Base-by-base conservation (phyloP, 495 filamentous ascomycete species). In the Penicillium maclennaniae region DNA sequence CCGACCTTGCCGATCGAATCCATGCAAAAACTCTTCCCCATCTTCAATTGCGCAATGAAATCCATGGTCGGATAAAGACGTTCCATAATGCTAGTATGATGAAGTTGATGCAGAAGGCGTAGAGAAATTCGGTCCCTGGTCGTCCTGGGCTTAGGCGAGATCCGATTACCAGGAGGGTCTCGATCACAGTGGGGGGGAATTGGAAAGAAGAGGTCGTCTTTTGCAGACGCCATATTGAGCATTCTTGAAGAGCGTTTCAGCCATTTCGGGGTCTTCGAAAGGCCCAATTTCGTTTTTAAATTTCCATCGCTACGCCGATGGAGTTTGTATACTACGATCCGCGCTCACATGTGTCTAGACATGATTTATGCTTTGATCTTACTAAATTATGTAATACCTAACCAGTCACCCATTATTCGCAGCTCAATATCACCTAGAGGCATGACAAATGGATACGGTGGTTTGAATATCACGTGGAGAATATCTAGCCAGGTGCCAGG, bases 21-120 rank as follows among this genome's bases (percentile, higher is more conserved):
- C 92, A 70, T 95, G 91, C 34, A 96, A 71, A 85, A 95, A 61
- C 86, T 90, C 76, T 96, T 96, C 6, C 91, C 91, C 71, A 89
- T 83, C 26, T 87, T 74, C 45, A 91, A 67, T 70, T 96, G 91
- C 7, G 78, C 69, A 52, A 96, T 64, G 61, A 96, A 96, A 56
- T 92, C 91, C 12, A 75, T 8, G 89, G 90, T 58, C 85, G 92
- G 36, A 90, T 60, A 0, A 89, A 48, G 3, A 83, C 59, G 3
- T 57, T 66, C 71, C 78, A 90, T 41, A 78, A 49, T 3, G 51
- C 38, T 21, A 51, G 27, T 19, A 68, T 36, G 9, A 49, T 15
- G n/a, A 68, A 38, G 31, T 70, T 68, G 40, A 55, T 45, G 4
- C 46, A 53, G 6, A 60, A 25, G 15, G 58, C 41, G 12, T 50